Evolutionary conservation across 75 land plant genomes (phyloP).

Genomic region (Selaginella tamariscina): DNA sequence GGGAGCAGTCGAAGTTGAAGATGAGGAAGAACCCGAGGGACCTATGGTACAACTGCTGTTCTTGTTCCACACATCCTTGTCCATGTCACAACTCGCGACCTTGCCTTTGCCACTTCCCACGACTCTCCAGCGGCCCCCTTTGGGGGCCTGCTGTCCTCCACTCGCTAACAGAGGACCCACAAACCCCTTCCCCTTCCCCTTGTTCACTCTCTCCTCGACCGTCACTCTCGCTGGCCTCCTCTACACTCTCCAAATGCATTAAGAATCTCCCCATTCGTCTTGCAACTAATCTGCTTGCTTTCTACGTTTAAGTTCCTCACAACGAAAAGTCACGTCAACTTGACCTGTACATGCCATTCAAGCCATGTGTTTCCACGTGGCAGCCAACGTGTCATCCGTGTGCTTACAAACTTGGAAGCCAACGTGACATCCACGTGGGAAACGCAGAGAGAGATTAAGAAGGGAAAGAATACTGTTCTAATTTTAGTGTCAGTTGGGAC

Average conservation of each 20-base stretch:
- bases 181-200: not conserved
- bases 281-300: not conserved
- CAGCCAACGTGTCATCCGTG: no score
- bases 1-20: not conserved
- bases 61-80: not conserved
- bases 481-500: no score
- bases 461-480: no score
- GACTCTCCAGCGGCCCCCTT: not conserved
- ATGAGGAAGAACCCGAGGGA: not conserved
- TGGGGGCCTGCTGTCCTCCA: not conserved
- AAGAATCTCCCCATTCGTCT: not conserved
- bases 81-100: not conserved
- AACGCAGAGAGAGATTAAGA: no score
- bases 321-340: no score
- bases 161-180: not conserved
- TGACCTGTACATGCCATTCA: not conserved
- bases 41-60: not conserved
- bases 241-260: not conserved
- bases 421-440: no score
- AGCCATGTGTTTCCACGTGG: not conserved
- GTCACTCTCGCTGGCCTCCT: not conserved
- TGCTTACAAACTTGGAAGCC: no score
- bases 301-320: no score
- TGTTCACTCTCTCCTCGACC: not conserved
- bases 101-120: not conserved